Evolutionary conservation across 139 green algal genomes (phyloP).

Genomic region (Picochlorum sp.): DNA sequence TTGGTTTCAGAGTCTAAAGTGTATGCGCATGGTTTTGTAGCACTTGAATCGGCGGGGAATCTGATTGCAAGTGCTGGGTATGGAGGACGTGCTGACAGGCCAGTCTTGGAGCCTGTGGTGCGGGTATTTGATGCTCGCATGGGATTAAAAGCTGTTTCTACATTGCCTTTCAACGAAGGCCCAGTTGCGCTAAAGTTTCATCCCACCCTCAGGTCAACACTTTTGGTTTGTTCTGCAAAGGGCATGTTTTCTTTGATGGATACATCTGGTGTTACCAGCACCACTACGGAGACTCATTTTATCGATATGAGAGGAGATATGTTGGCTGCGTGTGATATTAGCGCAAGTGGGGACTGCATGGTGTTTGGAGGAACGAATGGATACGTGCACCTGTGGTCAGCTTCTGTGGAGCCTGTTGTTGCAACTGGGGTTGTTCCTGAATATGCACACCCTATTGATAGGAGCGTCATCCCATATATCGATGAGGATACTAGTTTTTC

Average conservation of each 20-base stretch:
- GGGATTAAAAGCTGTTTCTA: constrained; percentile 36
- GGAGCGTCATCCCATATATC: neutral
- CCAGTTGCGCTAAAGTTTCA: constrained; percentile 55
- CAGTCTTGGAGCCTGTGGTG: constrained; percentile 13
- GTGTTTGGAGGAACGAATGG: constrained; percentile 64
- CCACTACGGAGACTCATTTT: constrained; percentile 6
- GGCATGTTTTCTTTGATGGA: constrained; percentile 61
- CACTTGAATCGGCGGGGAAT: constrained; percentile 45
- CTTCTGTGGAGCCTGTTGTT: constrained; percentile 7
- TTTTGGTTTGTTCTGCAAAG: constrained; percentile 48
- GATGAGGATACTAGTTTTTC: constrained; percentile 13
- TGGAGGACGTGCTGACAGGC: constrained; percentile 5
- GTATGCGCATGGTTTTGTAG: constrained; percentile 48
- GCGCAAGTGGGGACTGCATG: constrained; percentile 51
- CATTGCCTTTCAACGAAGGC: constrained; percentile 40
- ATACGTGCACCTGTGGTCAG: constrained; percentile 73
- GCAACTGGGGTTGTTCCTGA: constrained; percentile 5
- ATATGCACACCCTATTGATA: neutral
- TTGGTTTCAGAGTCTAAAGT: neutral
- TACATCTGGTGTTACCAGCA: neutral
- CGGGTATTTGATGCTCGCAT: constrained; percentile 57
- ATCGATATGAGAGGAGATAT: constrained; percentile 51
- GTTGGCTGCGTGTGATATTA: constrained; percentile 34
- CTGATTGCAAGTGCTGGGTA: constrained; percentile 50
- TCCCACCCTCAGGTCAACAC: constrained; percentile 46